Evolutionary conservation across 1,284 basidiomycete genomes (phyloP).

Genomic region (Naganishia cerealis): DNA sequence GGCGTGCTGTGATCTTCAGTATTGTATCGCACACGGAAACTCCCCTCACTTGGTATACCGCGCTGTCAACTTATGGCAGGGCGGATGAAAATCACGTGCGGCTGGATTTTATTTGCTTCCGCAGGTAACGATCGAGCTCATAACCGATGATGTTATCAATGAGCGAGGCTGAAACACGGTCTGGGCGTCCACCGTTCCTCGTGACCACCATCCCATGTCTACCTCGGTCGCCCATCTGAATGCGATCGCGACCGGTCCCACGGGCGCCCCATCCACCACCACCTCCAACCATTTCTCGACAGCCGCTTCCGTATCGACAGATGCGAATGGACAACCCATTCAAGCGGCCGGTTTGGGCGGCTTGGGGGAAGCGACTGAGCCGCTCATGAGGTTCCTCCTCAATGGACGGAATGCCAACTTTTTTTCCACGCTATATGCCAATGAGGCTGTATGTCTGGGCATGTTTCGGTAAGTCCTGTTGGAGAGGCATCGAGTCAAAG

Average conservation of each 20-base stretch:
- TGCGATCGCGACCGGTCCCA: not conserved
- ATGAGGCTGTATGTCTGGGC: constrained; percentile 88
- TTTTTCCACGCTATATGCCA: constrained; percentile 78
- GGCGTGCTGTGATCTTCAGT: constrained; percentile 1
- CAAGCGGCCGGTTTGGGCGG: not conserved
- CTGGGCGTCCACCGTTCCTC: no score
- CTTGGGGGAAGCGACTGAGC: constrained; percentile 41
- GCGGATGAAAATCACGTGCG: constrained; percentile 5
- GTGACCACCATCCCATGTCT: not conserved
- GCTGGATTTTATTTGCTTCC: constrained; percentile 18
- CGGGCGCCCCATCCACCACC: not conserved
- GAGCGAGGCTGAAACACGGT: not conserved
- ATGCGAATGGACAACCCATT: constrained; percentile 3
- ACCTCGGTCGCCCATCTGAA: constrained; percentile 9
- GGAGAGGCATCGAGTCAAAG: constrained; percentile 6
- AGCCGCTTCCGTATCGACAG: constrained; percentile 5
- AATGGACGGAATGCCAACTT: constrained; percentile 75
- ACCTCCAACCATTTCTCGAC: constrained; percentile 20
- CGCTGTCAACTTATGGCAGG: no score
- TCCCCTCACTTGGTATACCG: not conserved
- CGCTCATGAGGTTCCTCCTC: constrained; percentile 70
- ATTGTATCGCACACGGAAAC: not conserved
- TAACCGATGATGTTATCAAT: not conserved
- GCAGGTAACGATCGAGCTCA: not conserved
- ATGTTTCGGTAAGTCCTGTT: constrained; percentile 71